A percentile compares a stretch with the other conserved stretches of the same genome.
These are phyloP conservation scores for Stachybotrys chlorohalonatus DNA, from an alignment of 2,329 filamentous ascomycete genomes.

Conservation along the genomic window DNA sequence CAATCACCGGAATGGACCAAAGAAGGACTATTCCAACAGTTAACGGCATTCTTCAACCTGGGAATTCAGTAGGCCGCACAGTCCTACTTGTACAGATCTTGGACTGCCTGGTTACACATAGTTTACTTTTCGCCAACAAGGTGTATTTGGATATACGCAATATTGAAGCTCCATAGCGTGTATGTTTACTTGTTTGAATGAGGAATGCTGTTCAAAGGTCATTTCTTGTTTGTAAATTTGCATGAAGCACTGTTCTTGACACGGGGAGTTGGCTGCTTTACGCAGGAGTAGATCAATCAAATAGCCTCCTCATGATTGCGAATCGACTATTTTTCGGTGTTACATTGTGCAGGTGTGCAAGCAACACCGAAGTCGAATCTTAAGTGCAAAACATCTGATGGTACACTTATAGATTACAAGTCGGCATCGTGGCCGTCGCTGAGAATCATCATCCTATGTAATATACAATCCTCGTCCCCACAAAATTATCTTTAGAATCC, in stretches of 20 bases:
- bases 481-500: conserved; percentile 21
- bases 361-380: background rate
- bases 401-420: background rate
- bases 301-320: too few species aligned
- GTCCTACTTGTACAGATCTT: background rate
- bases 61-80: conserved; percentile 7
- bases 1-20: conserved; percentile 52
- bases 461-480: background rate
- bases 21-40: conserved; percentile 57
- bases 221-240: conserved; percentile 16
- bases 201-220: conserved; percentile 14
- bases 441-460: background rate
- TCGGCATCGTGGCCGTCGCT: background rate
- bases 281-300: too few species aligned
- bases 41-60: conserved; percentile 46
- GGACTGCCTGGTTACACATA: conserved; percentile 10
- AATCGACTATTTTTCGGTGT: too few species aligned
- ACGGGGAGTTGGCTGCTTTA: background rate
- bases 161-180: conserved; percentile 11
- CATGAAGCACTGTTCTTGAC: background rate
- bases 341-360: background rate
- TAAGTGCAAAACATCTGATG: background rate
- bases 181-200: conserved; percentile 19
- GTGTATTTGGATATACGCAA: conserved; percentile 3
- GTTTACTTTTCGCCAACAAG: background rate